phyloP scores from a whole-genome alignment of 2,329 filamentous ascomycete genomes.

The Penicillium sp. region DNA sequence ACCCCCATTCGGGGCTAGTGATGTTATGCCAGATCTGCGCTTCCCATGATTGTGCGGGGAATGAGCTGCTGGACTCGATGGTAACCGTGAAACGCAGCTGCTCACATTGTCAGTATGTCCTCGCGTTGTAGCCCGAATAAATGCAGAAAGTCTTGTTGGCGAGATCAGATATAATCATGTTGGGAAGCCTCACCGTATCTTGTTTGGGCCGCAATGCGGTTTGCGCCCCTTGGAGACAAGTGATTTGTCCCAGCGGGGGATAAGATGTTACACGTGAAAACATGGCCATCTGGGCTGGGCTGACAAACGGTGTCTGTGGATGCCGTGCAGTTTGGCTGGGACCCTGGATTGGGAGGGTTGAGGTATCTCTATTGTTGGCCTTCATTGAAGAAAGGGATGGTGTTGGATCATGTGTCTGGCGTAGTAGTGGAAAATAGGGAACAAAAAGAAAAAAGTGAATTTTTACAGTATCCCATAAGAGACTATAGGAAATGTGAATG shows the following conservation, averaged over 20 bases:
- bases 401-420: background rate
- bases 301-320: constrained; percentile 33
- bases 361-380: constrained; percentile 11
- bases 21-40: constrained; percentile 73
- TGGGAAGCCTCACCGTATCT: constrained; percentile 23
- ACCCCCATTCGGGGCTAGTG: constrained; percentile 55
- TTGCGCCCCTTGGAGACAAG: constrained; percentile 50
- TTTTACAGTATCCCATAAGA: background rate
- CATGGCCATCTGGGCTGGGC: constrained; percentile 45
- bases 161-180: background rate
- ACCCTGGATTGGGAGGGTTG: constrained; percentile 21
- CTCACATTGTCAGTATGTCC: background rate
- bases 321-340: constrained; percentile 1
- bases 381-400: constrained; percentile 12
- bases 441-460: background rate
- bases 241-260: constrained; percentile 74
- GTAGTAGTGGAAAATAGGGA: background rate
- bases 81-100: constrained; percentile 64
- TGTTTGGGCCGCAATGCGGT: constrained; percentile 19
- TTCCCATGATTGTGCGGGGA: constrained; percentile 62
- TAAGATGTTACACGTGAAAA: constrained; percentile 59
- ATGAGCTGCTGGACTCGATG: constrained; percentile 61
- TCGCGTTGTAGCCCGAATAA: background rate
- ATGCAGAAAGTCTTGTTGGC: background rate
- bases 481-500: background rate